Base-by-base conservation (phyloP, 306 rosid genomes). In the Pterocarpus santalinus region DNA sequence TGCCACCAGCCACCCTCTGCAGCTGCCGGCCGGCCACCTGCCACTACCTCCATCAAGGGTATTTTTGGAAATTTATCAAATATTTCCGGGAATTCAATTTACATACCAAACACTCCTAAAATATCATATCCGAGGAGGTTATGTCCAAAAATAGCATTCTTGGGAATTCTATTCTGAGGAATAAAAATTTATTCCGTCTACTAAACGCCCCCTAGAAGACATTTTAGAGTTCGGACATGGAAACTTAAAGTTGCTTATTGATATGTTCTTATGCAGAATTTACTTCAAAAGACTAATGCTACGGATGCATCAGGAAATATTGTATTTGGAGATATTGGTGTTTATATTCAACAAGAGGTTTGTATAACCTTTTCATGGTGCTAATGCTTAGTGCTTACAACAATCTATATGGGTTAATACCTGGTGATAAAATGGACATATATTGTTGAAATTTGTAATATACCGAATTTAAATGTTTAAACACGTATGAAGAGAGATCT, bases 301-400 rank as follows among this genome's bases (percentile, higher is more conserved):
- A 96, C 76, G 16, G 99, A 96, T 90, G 99, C 99, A 13, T 96
- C 99, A 1, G 99, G 99, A 81, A 96, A 96, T 77, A 15, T 84
- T 76, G 87, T 96, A 53, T 83, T 87, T 47, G 96, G 99, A 55
- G 99, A 96, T 85, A 85, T 96, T 80, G 99, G 99, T 52, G 97
- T 93, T 30, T 82, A 85, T 83, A 86, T 96, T 89, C 99, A 96
- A 82, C 97, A 93, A 86, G 95, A 96, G 99, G 99, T 92, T 85
- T 72, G 97, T 89, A 36, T 66, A 81, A 39, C 64, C 28, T 84
- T 35, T 55, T 73, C 36, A 4, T 64, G 38, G 62, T 15, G 58
- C 58, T 52, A 52, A 22, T 52, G 49, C 72, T 62, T 43, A 43
- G 2, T 43, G 44, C 75, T 64, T 61, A 10, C 69, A 44, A 38